Evolutionary conservation across 352 stramenopile genomes (phyloP), one percentile per base, ranked within the genome.

Genomic region (Pythium periplocum): DNA sequence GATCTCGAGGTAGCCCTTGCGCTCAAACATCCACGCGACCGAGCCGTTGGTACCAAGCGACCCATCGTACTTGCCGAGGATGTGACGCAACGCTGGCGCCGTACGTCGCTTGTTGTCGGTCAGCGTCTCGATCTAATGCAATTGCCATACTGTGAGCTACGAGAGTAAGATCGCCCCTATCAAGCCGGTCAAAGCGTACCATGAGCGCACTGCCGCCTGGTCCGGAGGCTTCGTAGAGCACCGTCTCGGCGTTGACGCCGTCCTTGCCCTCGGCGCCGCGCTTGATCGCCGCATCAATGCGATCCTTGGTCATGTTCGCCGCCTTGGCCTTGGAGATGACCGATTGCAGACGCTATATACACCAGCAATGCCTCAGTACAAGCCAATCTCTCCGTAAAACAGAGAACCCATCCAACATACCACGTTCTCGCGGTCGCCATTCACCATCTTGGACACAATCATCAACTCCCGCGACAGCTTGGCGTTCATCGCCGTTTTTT

Each of bases 21-120:
- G 78, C 54, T 90, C 78, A 50, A 90, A 93, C 79, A 90, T 90
- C 83, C 83, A 93, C 5, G 80, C 74, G 9, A 93, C 82, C 6
- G 82, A 90, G 39, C 82, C 78, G 49, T 68, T 92, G n/a, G 77
- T 88, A 33, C 78, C 82, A 30, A 93, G 56, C 44, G 69, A 65
- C 43, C 83, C 79, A 40, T 67, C 69, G 61, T 83, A 64, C 53
- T 93, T 90, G 71, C 75, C 72, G 49, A 90, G 47, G 41, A 90
- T 82, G 57, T 90, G 75, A 36, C 79, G 83, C 45, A 93, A 59
- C n/a, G 80, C 79, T 17, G 83, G 83, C 36, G 83, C 83, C n/a
- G 82, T 90, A 40, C 83, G 74, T 34, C 77, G 78, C 48, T 88
- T 87, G 62, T 93, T 93, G 66, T 93, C 79, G 11, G 83, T 93